Evolutionary conservation across 768 basidiomycete genomes (phyloP), one percentile per base, ranked within the genome.

Genomic region (Cyclocybe aegerita): DNA sequence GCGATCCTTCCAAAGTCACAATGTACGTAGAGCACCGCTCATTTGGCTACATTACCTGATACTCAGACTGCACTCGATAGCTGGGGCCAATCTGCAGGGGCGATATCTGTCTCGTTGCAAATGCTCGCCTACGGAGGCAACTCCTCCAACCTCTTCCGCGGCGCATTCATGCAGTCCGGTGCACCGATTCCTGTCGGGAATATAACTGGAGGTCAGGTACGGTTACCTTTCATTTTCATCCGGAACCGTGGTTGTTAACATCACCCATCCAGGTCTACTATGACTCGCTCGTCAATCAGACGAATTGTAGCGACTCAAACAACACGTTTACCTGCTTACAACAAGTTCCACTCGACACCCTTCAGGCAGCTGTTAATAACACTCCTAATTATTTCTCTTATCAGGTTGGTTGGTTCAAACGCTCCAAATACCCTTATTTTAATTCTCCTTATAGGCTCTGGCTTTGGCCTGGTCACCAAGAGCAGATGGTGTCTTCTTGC

Each of bases 281-380:
- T 43, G 75, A 82, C 53, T 67, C 61, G 4, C 59, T 81, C 6
- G 77, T 79, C 1, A 43, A 61, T 23, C 56, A 70, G 12, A 74
- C 73, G 3, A 73, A 71, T 2, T 82, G 80, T 51, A 50, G 66
- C 3, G 47, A 55, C 9, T 58, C 70, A 1, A 45, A 59, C 9
- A 75, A 80, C 52, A 79, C 78, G 0, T 66, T 81, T 2, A 58
- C 58, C 2, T 81, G 80, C 46, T 61, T 82, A 36, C 72, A 78
- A 5, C 56, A 48, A 1, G 69, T 76, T 6, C 67, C 73, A 3
- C 70, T 69, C 39, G 59, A 64, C 1, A 48, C 33, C 1, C 63
- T 82, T 17, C 72, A 75, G 53, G 68, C 67, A 2, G 79, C 79
- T 0, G 65, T 79, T 9, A 67, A 80, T 44, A 60, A 64, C 2